Base-by-base conservation (phyloP, 1,139 yeast species). In the Pichia sp. region DNA sequence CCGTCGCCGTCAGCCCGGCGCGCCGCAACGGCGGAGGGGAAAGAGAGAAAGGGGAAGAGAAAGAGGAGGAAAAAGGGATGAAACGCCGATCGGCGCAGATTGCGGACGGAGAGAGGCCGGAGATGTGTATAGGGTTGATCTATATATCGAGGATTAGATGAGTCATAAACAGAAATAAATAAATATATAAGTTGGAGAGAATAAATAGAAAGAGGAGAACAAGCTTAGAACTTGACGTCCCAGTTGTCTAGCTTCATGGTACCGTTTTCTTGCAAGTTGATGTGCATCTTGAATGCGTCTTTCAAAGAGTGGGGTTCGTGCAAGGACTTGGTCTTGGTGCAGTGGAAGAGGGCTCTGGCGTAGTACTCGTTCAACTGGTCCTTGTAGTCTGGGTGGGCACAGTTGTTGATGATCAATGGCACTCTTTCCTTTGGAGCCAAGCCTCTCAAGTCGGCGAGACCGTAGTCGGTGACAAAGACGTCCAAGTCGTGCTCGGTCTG, bases 401-500 rank as follows among this genome's bases (percentile, higher is more conserved):
- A 85, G 69, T 92, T 84, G 66, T 87, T 78, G 68, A 93, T 88
- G 63, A 93, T 85, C 61, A 78, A 90, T 57, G 87, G 77, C 31
- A 97, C 95, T 72, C 99, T 85, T 73, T 89, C 97, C 72, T 84
- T 87, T 68, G 99, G 99, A 43, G 96, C 79, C 64, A 92, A 75
- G 45, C 99, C 99, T 78, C 99, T 87, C 63, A 93, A 76, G 70
- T 93, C 99, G 55, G 99, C 98, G 62, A 93, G 81, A 69, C 99
- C 99, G 71, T 85, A 95, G 67, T 93, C 98, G 42, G 99, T 93
- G 56, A 93, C 99, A 60, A 92, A 71, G 49, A 92, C 77, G 70
- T 93, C 99, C 67, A 93, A 80, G 69, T 93, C 99, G 70, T 93
- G 98, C 74, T 93, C 99, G 47, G 99, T 93, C 70, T 93, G 98